Evolutionary conservation across 2,329 filamentous ascomycete species (phyloP).

Genomic region (Erysiphe pisi): DNA sequence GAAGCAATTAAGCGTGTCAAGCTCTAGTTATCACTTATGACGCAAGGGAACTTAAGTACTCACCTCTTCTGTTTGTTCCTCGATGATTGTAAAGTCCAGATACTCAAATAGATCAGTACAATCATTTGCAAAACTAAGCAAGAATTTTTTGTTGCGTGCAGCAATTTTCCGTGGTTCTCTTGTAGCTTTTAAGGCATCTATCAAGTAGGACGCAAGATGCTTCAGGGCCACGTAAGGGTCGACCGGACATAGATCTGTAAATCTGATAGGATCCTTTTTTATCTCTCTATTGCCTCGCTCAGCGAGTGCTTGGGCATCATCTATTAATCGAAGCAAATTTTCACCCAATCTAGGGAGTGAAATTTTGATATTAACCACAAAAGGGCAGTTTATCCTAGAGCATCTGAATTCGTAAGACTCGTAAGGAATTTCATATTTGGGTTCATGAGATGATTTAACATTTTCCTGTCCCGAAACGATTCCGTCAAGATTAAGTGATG

Average conservation of each 20-base stretch:
- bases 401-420: slow-evolving; percentile 48
- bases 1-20: neutral
- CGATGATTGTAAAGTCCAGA: slow-evolving; percentile 44
- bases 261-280: slow-evolving; percentile 44
- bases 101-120: slow-evolving; percentile 49
- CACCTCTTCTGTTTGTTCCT: slow-evolving; percentile 7
- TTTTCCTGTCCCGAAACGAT: slow-evolving; percentile 38
- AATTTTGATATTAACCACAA: slow-evolving; percentile 44
- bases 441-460: slow-evolving; percentile 33
- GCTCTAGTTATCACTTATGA: no score
- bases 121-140: slow-evolving; percentile 51
- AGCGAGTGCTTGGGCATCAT: slow-evolving; percentile 44
- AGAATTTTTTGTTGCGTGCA: slow-evolving; percentile 52
- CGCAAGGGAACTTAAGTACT: neutral
- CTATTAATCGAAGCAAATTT: slow-evolving; percentile 44
- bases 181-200: slow-evolving; percentile 43
- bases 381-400: slow-evolving; percentile 48
- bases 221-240: slow-evolving; percentile 46
- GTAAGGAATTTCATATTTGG: slow-evolving; percentile 33
- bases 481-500: slow-evolving; percentile 48
- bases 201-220: slow-evolving; percentile 50
- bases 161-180: slow-evolving; percentile 47
- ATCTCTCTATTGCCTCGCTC: slow-evolving; percentile 46
- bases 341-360: slow-evolving; percentile 44
- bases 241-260: slow-evolving; percentile 43